Percentiles rank a stretch among this genome's conserved stretches.
Conservation (phyloP, 2,329 filamentous ascomycete genomes). For the Aspergillus sp. region DNA sequence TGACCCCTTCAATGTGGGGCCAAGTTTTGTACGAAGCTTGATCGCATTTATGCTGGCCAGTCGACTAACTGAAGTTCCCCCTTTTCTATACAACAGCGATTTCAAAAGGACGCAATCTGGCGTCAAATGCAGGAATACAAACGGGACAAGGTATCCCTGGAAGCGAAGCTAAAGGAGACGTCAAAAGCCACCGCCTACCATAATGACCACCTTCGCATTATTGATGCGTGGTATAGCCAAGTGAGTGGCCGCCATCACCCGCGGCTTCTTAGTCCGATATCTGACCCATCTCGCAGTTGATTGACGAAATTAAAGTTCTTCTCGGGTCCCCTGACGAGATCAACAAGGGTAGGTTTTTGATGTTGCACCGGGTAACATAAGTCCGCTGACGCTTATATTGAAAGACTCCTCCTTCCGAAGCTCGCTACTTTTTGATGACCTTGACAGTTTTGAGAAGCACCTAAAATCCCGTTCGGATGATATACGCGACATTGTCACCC, state of each 20-base stretch:
- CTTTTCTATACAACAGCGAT: slow-evolving; percentile 62
- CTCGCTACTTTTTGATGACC: slow-evolving; percentile 60
- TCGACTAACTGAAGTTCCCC: slow-evolving; percentile 31
- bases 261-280: neutral
- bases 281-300: slow-evolving; percentile 38
- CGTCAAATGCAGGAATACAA: slow-evolving; percentile 99
- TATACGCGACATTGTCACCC: slow-evolving; percentile 74
- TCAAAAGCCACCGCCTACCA: slow-evolving; percentile 79
- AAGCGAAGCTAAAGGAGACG: slow-evolving; percentile 79
- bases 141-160: slow-evolving; percentile 80
- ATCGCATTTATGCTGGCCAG: neutral
- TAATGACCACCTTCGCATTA: slow-evolving; percentile 87
- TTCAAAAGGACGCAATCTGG: slow-evolving; percentile 94
- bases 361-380: neutral
- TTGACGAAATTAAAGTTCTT: slow-evolving; percentile 54
- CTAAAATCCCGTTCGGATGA: slow-evolving; percentile 74
- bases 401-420: slow-evolving; percentile 51
- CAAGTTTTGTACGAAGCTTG: slow-evolving; percentile 14
- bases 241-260: slow-evolving; percentile 54
- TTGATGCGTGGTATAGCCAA: slow-evolving; percentile 95
- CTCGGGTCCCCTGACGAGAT: slow-evolving; percentile 36
- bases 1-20: slow-evolving; percentile 17
- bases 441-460: slow-evolving; percentile 74
- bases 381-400: slow-evolving; percentile 17
- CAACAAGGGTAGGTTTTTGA: slow-evolving; percentile 34